A percentile compares a stretch with the other conserved stretches of the same genome.
Evolutionary conservation across 2,329 filamentous ascomycete species (phyloP).

Genomic region (Penicillium sp.): DNA sequence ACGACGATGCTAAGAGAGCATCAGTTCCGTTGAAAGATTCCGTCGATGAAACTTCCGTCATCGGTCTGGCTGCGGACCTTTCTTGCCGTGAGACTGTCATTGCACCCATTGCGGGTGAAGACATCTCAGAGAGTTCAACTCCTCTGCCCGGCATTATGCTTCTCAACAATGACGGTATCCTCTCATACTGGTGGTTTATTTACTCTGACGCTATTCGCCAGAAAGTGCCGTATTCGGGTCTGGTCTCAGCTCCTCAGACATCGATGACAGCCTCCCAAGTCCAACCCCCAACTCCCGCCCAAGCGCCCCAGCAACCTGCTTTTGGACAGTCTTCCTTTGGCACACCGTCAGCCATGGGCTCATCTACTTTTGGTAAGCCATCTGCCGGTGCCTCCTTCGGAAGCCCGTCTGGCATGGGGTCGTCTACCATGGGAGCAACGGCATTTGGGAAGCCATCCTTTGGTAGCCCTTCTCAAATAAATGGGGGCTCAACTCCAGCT

Average conservation of each 20-base stretch:
- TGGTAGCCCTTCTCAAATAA: constrained; percentile 30
- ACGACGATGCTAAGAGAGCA: constrained; percentile 75
- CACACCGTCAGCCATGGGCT: constrained; percentile 28
- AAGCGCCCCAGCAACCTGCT: constrained; percentile 19
- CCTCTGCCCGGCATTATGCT: constrained; percentile 83
- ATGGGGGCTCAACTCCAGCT: constrained; percentile 21
- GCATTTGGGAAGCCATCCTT: constrained; percentile 33
- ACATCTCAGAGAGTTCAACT: constrained; percentile 74
- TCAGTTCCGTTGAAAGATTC: constrained; percentile 68
- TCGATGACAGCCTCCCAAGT: constrained; percentile 16
- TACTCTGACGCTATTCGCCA: constrained; percentile 82
- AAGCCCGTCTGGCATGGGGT: constrained; percentile 23
- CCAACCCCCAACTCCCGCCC: constrained; percentile 9
- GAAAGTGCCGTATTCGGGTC: constrained; percentile 70
- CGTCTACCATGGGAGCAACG: constrained; percentile 24
- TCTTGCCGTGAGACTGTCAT: constrained; percentile 76
- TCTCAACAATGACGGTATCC: constrained; percentile 83
- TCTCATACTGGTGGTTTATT: constrained; percentile 87
- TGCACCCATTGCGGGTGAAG: constrained; percentile 73
- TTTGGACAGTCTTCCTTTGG: constrained; percentile 31
- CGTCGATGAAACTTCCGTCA: constrained; percentile 69
- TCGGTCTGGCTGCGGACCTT: constrained; percentile 82
- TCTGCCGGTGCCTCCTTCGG: constrained; percentile 23
- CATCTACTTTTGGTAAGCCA: constrained; percentile 39
- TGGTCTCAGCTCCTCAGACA: constrained; percentile 45